Evolutionary conservation across 1,139 yeast genomes (phyloP), one percentile per base, ranked within the genome.

Genomic region (Zygoascus sp.): DNA sequence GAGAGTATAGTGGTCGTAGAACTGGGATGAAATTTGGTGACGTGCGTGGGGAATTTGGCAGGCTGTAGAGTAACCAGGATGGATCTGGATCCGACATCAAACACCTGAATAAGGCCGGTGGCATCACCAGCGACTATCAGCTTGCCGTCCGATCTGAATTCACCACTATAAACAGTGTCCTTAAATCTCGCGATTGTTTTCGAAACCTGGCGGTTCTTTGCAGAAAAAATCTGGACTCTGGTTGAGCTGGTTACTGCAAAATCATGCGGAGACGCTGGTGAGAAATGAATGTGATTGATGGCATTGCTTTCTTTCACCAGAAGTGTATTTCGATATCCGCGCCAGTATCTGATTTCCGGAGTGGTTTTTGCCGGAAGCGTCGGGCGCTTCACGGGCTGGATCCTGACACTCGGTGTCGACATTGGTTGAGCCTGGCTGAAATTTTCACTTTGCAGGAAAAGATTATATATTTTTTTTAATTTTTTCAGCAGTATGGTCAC

Each of bases 271-370:
- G 83, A 70, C 40, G 74, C 77, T 0, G 97, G 96, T 61, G 87
- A 90, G 73, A 92, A 94, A 55, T 83, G 77, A 49, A 92, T 81
- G 61, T 88, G 95, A 35, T 85, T 82, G 46, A 94, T 88, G 25
- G 97, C 87, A 63, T 87, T 89, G 68, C 87, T 92, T 66, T 94
- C 98, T 66, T 92, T 92, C 42, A 90, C 90, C 43, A 92, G 74
- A 61, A 90, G 90, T 1, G 97, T 94, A 56, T 80, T 84, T 49
- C 79, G 73, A 61, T 78, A 83, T 11, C 90, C 89, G 58, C 95
- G 75, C 98, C 98, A 94, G 69, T 87, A 92, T 57, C 94, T 74
- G 62, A 89, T 95, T 59, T 92, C 98, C 0, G 97, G 92, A 0
- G 97, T 89, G 2, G 92, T 83, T 58, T 85, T 90, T 11, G 80